phyloP scores from a whole-genome alignment of 2,329 filamentous ascomycete species.

The Colletotrichum australisinense region DNA sequence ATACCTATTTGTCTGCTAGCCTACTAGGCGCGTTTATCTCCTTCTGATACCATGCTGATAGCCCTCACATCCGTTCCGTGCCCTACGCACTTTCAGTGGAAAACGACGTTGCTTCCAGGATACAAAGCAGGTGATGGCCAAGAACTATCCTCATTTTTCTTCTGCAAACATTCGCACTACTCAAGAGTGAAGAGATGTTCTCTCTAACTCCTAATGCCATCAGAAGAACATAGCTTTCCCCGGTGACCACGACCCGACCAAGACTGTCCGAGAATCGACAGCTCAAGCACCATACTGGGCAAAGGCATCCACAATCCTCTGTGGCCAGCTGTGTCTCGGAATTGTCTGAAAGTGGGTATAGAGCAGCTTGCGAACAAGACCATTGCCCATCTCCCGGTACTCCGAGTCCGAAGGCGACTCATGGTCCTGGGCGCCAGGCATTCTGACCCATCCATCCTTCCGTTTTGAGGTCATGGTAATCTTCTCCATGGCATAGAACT shows the following conservation, averaged over 20 bases:
- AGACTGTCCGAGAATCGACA: not conserved
- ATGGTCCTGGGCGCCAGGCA: not conserved
- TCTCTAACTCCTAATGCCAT: not conserved
- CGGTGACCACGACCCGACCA: too few species aligned
- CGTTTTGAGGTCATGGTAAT: not conserved
- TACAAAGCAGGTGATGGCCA: not conserved
- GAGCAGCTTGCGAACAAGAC: not conserved
- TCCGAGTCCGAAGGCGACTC: not conserved
- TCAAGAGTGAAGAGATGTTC: not conserved
- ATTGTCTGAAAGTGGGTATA: not conserved
- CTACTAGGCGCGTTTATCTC: not conserved
- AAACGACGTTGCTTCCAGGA: not conserved
- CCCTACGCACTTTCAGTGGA: not conserved
- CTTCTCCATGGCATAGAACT: not conserved
- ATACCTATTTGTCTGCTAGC: not conserved
- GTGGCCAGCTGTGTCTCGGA: not conserved
- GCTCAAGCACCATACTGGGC: too few species aligned
- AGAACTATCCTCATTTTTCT: not conserved
- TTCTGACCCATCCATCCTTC: not conserved
- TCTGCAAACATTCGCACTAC: not conserved
- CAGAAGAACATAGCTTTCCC: not conserved
- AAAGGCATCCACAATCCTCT: not conserved
- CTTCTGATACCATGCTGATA: not conserved
- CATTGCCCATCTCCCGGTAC: slow-evolving; percentile 10
- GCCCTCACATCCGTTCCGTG: not conserved